Conservation (phyloP, 176 grass and related monocot genomes). For the Miscanthus lutarioriparius region DNA sequence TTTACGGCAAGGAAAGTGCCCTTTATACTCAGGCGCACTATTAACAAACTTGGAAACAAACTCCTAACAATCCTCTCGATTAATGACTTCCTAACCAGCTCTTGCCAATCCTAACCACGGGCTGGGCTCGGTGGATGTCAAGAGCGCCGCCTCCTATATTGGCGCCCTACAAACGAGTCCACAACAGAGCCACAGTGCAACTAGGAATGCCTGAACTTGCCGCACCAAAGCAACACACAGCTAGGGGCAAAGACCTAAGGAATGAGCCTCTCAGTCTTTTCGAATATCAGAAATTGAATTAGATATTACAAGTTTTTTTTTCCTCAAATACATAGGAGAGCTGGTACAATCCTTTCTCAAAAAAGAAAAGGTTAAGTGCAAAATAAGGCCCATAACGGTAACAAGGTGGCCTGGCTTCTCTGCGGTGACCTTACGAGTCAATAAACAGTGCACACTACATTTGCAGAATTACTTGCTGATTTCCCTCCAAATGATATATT, state of each 20-base stretch:
- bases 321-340: neutral
- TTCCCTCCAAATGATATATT: neutral
- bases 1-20: neutral
- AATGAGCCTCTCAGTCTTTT: neutral
- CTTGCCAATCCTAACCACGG: no score
- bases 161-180: neutral
- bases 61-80: no score
- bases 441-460: neutral
- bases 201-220: neutral
- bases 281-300: neutral
- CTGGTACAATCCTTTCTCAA: neutral
- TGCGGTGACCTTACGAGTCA: neutral
- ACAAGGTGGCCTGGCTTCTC: neutral
- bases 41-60: no score
- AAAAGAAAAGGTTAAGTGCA: neutral
- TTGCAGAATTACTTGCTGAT: neutral
- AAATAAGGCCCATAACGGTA: neutral
- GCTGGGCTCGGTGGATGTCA: no score
- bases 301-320: neutral
- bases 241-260: neutral
- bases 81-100: no score
- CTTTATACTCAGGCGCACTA: neutral
- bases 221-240: neutral
- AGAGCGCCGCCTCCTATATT: no score
- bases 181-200: neutral